phyloP scores from a whole-genome alignment of 2,329 filamentous ascomycete species.

The Sordariomycetes sp. region DNA sequence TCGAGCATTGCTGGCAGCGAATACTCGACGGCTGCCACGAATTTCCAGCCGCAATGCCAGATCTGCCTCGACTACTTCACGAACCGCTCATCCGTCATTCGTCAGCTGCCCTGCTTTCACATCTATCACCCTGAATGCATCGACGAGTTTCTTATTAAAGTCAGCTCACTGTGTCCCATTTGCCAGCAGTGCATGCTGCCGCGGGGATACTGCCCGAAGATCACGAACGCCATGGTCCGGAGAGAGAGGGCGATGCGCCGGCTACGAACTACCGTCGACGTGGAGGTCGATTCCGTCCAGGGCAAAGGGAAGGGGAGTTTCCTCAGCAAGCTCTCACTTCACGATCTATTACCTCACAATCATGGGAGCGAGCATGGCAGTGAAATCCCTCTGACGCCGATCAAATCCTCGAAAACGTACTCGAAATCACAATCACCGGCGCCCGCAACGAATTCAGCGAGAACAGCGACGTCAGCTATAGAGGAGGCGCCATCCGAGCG shows the following conservation, averaged over 20 bases:
- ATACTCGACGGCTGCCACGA: conserved; percentile 23
- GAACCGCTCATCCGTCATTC: conserved; percentile 55
- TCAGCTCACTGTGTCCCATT: conserved; percentile 78
- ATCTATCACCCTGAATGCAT: conserved; percentile 92
- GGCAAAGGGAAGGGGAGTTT: neutral
- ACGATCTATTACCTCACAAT: neutral
- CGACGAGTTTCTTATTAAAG: conserved; percentile 64
- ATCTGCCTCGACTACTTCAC: conserved; percentile 81
- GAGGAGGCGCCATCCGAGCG: neutral
- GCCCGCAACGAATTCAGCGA: conserved; percentile 28
- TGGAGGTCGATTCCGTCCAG: conserved; percentile 19
- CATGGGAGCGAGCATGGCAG: neutral
- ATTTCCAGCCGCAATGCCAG: conserved; percentile 72
- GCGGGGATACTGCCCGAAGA: conserved; percentile 46
- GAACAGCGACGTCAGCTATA: conserved; percentile 31
- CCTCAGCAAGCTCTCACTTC: conserved; percentile 1
- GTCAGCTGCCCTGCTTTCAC: conserved; percentile 79
- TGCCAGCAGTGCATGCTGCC: conserved; percentile 81
- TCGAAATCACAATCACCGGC: conserved; percentile 23
- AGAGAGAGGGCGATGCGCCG: conserved; percentile 58
- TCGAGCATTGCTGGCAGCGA: conserved; percentile 2
- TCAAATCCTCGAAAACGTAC: conserved; percentile 36
- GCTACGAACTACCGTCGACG: conserved; percentile 37
- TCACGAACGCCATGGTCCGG: conserved; percentile 80
- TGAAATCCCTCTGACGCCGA: conserved; percentile 1